These are phyloP conservation scores for Acacia concinna DNA, from an alignment of 331 rosid genomes.

Conservation along the genomic window DNA sequence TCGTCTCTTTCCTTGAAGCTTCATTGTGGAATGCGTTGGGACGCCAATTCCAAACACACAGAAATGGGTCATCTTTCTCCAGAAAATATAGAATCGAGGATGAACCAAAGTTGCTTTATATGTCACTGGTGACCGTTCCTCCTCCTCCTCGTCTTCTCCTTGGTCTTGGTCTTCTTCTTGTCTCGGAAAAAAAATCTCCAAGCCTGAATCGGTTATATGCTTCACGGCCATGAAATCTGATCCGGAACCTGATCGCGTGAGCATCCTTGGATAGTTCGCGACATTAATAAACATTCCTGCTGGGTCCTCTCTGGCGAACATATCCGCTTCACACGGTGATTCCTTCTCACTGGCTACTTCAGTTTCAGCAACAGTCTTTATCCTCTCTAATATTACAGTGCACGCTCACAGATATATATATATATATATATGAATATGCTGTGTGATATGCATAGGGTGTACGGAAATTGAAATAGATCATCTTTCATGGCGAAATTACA, in stretches of 20 bases:
- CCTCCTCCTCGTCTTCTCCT: background rate
- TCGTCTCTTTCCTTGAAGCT: background rate
- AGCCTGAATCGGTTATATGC: too few species aligned
- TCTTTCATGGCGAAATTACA: background rate
- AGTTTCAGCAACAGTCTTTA: background rate
- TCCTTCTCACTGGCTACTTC: background rate
- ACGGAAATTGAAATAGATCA: background rate
- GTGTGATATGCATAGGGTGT: background rate
- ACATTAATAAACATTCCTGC: background rate
- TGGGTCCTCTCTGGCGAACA: background rate
- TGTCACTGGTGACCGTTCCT: background rate
- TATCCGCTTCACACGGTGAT: background rate
- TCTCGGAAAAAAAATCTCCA: too few species aligned
- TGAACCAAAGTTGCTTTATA: background rate
- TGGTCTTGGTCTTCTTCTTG: too few species aligned
- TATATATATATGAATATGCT: too few species aligned
- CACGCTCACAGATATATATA: background rate
- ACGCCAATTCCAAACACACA: conserved; percentile 32
- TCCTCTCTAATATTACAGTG: background rate
- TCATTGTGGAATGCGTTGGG: background rate
- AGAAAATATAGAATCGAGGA: conserved; percentile 7
- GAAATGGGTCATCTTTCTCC: conserved; percentile 29
- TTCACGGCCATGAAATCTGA: too few species aligned
- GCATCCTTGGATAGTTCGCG: too few species aligned
- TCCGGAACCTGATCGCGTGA: too few species aligned